A percentile compares a stretch with the other conserved stretches of the same genome.
These are phyloP conservation scores for Aurantiochytrium sp. DNA, from an alignment of 108 stramenopile species.

Conservation along the genomic window DNA sequence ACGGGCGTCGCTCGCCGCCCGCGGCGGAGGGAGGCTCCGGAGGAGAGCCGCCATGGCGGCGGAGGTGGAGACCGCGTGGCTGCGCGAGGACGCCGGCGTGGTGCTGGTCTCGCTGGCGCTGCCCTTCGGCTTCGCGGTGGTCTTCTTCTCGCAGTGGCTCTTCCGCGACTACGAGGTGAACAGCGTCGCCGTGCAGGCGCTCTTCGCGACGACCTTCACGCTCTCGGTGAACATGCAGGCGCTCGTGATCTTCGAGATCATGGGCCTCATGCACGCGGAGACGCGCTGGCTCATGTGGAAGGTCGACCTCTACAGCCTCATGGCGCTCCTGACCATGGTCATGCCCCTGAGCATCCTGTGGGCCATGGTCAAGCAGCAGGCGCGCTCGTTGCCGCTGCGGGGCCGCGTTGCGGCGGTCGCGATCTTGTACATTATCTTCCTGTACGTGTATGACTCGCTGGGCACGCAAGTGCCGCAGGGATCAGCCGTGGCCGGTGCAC, in stretches of 20 bases:
- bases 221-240: constrained; percentile 22
- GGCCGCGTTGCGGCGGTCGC: neutral
- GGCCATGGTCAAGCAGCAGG: neutral
- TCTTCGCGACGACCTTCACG: neutral
- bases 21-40: too few relatives aligned
- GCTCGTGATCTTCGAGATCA: neutral
- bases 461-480: neutral
- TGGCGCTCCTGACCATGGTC: neutral
- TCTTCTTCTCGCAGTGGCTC: constrained; percentile 14
- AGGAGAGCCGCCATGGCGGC: too few relatives aligned
- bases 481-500: neutral
- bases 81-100: neutral
- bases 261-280: constrained; percentile 1
- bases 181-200: neutral
- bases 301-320: neutral
- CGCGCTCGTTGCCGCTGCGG: neutral
- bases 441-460: neutral
- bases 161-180: constrained; percentile 21
- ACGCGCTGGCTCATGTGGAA: constrained; percentile 24
- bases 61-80: too few relatives aligned
- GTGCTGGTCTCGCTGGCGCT: neutral
- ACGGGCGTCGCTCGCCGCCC: too few relatives aligned
- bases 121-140: neutral
- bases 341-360: neutral
- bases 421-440: neutral